Evolutionary conservation across 345 rosid genomes (phyloP), one percentile per base, ranked within the genome.

Genomic region (Corchorus olitorius): DNA sequence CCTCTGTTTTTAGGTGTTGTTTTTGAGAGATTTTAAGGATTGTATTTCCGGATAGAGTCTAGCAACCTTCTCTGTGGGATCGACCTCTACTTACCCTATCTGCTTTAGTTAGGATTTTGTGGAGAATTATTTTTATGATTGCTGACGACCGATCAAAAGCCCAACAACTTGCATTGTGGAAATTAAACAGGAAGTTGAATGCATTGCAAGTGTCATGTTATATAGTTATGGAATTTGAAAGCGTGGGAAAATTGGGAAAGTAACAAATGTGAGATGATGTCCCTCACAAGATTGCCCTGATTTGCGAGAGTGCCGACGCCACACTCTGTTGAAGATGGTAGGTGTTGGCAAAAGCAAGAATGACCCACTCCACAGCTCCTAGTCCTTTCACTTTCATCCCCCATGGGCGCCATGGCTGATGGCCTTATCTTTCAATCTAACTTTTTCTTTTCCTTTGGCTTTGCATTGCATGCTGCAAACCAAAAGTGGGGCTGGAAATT

Each of bases 301-400:
- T 68, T 49, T 19, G 43, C 37, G 56, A 10, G 17, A 43, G 70
- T 34, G 37, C 13, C 39, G 19, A 27, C 49, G 72, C 72, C n/a
- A 33, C 58, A 49, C 35, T 12, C 16, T 27, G 39, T 22, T 11
- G 58, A 49, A 39, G 58, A 68, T 34, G 59, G 59, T 33, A 15
- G 56, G 43, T 49, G 58, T 16, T 69, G 60, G 59, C 59, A 50
- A 2, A 52, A 35, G 60, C 60, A 50, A 8, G 59, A 69, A 50
- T 33, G 73, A 33, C 59, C 73, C 55, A 69, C 73, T 27, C 27
- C 48, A 6, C 39, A 27, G 27, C 27, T 69, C 45, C 8, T 4
- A 69, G 60, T 69, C 45, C 58, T 50, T 69, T 69, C 73, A 33
- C 22, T 69, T 69, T 69, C 73, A 69, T 43, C 14, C 72, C 70